Base-by-base conservation (phyloP, 805 yeast species). In the Zygoascus biomembranicola region DNA sequence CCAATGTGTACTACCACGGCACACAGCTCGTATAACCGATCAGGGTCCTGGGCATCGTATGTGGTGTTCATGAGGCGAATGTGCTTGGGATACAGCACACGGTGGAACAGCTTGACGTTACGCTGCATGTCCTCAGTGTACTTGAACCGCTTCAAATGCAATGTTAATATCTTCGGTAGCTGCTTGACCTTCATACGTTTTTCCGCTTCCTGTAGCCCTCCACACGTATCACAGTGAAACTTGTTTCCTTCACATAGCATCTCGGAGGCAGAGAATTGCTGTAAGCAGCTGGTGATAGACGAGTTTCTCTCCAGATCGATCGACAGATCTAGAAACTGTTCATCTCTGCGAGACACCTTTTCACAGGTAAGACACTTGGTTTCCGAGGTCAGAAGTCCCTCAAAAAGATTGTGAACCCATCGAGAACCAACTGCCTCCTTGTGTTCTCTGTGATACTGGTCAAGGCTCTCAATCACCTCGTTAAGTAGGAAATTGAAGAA, bases 1-100 rank as follows among this genome's bases (percentile, higher is more conserved):
- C 99, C 99, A 60, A 94, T 82, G 65, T 94, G 99, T 10, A 94
- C 90, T 11, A 94, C 94, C 44, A 92, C 83, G 0, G 92, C 88
- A 57, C 82, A 85, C 50, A 94, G 71, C 62, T 90, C 96, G 63
- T 90, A 94, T 18, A 83, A 73, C 61, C 79, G 80, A 59, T 79
- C 79, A 1, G 79, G 74, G 14, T 73, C 69, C 23, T 69, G 70
- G 49, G 79, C 63, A 61, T 78, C 80, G 47, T 77, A 77, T 0
- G 90, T 79, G 32, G 92, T 83, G 55, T 66, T 73, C 63, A 84
- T 82, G 31, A 89, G 77, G 32, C 89, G 73, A 53, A 94, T 70
- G 47, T 77, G 78, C 60, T 82, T 74, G 2, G 97, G 92, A 64
- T 92, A 94, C 52, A 80, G 79, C 39, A 94, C 86, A 43, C 90